Evolutionary conservation across 805 yeast genomes (phyloP), one percentile per base, ranked within the genome.

Genomic region (Myxozyma mucilagina): DNA sequence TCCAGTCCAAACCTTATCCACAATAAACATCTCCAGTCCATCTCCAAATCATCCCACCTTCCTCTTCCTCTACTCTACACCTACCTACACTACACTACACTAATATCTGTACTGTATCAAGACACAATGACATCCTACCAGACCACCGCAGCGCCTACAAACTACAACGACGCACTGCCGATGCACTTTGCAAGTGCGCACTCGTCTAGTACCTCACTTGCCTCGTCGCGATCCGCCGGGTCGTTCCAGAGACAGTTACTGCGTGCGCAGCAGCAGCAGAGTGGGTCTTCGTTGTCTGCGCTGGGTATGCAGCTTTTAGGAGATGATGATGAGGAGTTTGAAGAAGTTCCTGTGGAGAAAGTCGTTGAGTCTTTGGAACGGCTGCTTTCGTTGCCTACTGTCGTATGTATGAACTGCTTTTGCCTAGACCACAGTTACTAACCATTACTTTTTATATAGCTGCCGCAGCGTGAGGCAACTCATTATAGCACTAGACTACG

Each of bases 141-240:
- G 50, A 45, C 65, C 8, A 59, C 45, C 4, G 53, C 55, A 3
- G 64, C 66, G 11, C 61, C 66, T 0, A 56, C 59, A 14, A 61
- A 61, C 36, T 63, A 63, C 44, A 63, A 63, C 52, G 66, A 63
- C 51, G 57, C 62, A 16, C 52, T 54, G 36, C 62, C 62, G n/a
- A 57, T 61, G 24, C 62, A 57, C 38, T 57, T 61, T 43, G 64
- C 58, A 18, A 51, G 32, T 39, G 54, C 64, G 32, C 38, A 47
- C 5, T 38, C 55, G 10, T 36, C 51, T 4, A 24, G 29, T 24
- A 24, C 49, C 10, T 42, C 56, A 16, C 39, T 47, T 18, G 48
- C 29, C 8, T 14, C 41, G 4, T 39, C 35, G 7, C 56, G 50
- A 34, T 49, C 63, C 9, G 34, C 44, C 31, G 49, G 47, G 16